phyloP scores from a whole-genome alignment of 1,139 yeast species.

The Candida sanyaensis region DNA sequence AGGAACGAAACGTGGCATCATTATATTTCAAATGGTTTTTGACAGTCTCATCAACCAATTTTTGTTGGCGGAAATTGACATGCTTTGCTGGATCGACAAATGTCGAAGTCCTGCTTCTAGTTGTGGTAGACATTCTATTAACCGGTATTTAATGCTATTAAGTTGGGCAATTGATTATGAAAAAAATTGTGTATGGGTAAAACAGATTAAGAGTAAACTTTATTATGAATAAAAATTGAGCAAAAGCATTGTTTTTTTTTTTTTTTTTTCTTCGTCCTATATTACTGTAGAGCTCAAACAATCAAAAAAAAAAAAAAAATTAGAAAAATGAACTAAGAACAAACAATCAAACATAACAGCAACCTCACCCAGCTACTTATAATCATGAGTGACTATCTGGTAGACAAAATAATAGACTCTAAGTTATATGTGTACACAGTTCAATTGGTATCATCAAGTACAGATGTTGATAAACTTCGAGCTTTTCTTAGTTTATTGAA shows the following conservation, averaged over 20 bases:
- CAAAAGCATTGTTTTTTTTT: not conserved
- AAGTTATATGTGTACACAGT: constrained; percentile 12
- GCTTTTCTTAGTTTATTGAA: not conserved
- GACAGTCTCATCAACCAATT: constrained; percentile 34
- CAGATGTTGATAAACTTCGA: not conserved
- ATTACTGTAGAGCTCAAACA: not conserved
- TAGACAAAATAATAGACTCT: constrained; percentile 10
- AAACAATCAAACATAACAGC: too few relatives aligned
- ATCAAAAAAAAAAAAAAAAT: not conserved
- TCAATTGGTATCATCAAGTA: constrained; percentile 8
- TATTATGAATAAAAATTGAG: too few relatives aligned
- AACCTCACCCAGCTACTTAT: not conserved
- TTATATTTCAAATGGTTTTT: constrained; percentile 32
- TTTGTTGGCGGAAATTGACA: constrained; percentile 13
- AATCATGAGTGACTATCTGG: not conserved
- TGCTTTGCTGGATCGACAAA: constrained; percentile 1
- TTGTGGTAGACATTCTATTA: constrained; percentile 3
- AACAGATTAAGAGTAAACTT: too few relatives aligned
- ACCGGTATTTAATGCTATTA: too few relatives aligned
- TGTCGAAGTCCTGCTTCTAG: not conserved
- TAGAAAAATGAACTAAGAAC: too few relatives aligned
- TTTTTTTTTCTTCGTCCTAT: not conserved
- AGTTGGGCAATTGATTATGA: too few relatives aligned
- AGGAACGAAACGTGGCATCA: constrained; percentile 35
- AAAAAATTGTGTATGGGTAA: too few relatives aligned